Evolutionary conservation across 768 basidiomycete species (phyloP).

Genomic region (Podaxis sp.): DNA sequence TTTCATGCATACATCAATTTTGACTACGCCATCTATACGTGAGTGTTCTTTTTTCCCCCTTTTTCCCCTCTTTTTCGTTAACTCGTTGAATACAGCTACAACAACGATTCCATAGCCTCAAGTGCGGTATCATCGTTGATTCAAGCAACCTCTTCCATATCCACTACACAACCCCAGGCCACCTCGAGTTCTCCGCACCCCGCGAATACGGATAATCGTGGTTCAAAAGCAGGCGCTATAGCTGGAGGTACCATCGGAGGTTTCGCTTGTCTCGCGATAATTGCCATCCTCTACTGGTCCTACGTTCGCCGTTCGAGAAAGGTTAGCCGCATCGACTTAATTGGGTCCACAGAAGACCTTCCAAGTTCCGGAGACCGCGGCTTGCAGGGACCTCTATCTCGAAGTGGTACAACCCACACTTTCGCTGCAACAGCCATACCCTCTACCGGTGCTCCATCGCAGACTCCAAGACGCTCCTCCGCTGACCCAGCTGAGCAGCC

Average conservation of each 20-base stretch:
- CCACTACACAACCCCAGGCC: background rate
- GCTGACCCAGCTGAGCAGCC: background rate
- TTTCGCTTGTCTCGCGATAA: background rate
- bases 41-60: background rate
- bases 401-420: background rate
- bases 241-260: conserved; percentile 6
- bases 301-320: background rate
- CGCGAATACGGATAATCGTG: background rate
- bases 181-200: background rate
- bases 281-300: conserved; percentile 1
- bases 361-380: background rate
- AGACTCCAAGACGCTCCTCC: background rate
- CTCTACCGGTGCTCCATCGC: background rate
- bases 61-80: background rate
- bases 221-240: background rate
- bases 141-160: background rate
- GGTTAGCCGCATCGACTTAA: background rate
- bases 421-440: background rate
- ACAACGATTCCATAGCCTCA: background rate
- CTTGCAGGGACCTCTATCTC: background rate
- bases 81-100: background rate
- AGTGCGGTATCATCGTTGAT: background rate
- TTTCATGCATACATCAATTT: conserved; percentile 13
- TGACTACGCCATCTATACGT: conserved; percentile 16
- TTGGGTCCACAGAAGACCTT: conserved; percentile 4